A percentile compares a stretch with the other conserved stretches of the same genome.
Conservation (phyloP, 371 early-diverging fungal genomes). For the Mortierella sp. region DNA sequence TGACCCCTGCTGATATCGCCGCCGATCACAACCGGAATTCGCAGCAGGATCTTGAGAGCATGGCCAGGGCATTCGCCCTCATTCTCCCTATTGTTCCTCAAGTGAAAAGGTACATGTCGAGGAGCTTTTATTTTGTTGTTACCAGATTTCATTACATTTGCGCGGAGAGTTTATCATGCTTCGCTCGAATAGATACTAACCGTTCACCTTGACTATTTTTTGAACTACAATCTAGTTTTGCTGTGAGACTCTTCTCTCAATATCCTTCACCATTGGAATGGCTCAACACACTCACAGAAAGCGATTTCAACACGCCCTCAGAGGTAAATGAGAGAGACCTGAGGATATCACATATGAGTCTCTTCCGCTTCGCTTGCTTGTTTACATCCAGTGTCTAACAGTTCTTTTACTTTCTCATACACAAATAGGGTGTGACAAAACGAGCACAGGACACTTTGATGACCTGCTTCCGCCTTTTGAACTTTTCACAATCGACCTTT, state of each 20-base stretch:
- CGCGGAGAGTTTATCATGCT: no score
- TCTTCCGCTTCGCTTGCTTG: background rate
- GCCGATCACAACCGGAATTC: conserved; percentile 59
- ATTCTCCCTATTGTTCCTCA: conserved; percentile 83
- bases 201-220: background rate
- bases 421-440: conserved; percentile 37
- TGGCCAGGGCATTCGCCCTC: conserved; percentile 74
- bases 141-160: no score
- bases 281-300: conserved; percentile 59
- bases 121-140: no score
- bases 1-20: background rate
- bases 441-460: conserved; percentile 65
- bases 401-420: background rate
- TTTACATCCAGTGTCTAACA: background rate
- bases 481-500: conserved; percentile 68
- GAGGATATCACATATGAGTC: background rate
- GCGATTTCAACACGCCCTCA: conserved; percentile 27
- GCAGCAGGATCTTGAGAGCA: conserved; percentile 48
- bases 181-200: no score
- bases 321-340: conserved; percentile 15
- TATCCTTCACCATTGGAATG: conserved; percentile 68
- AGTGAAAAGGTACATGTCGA: conserved; percentile 75
- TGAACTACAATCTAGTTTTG: conserved; percentile 63
- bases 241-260: conserved; percentile 69
- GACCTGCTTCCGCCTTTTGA: conserved; percentile 73